phyloP scores from a whole-genome alignment of 345 rosid genomes.

The Erodium maritimum region DNA sequence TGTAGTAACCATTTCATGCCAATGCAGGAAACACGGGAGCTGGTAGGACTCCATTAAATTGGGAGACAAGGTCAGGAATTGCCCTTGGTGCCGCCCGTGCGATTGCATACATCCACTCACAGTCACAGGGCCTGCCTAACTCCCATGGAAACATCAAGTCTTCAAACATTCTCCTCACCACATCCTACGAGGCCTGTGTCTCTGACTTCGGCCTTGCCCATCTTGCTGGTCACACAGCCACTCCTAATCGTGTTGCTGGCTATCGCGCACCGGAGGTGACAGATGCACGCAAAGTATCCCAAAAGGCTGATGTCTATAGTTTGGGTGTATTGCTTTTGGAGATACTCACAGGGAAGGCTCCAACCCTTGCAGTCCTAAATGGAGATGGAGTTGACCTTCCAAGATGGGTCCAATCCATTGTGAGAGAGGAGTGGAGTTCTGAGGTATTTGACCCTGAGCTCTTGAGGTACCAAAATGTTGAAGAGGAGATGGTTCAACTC shows the following conservation, averaged over 20 bases:
- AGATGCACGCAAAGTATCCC: conserved; percentile 16
- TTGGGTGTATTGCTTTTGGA: too few species aligned
- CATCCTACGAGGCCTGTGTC: conserved; percentile 27
- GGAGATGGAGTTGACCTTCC: too few species aligned
- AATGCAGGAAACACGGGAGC: conserved; percentile 25
- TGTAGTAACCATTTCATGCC: too few species aligned
- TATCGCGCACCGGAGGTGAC: conserved; percentile 41
- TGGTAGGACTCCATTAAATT: conserved; percentile 35
- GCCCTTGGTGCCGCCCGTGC: conserved; percentile 33
- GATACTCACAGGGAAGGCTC: too few species aligned
- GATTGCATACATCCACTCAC: conserved; percentile 30
- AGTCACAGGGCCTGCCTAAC: conserved; percentile 17
- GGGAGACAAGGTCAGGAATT: conserved; percentile 28
- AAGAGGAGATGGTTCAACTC: too few species aligned
- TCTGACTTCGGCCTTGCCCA: conserved; percentile 35
- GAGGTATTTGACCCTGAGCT: too few species aligned
- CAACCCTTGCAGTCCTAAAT: too few species aligned
- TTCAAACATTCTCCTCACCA: conserved; percentile 35
- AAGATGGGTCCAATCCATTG: too few species aligned
- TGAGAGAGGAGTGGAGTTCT: too few species aligned
- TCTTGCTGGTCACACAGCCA: conserved; percentile 18
- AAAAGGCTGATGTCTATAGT: too few species aligned
- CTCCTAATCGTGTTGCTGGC: conserved; percentile 34
- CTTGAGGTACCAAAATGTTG: too few species aligned
- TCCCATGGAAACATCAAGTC: conserved; percentile 46